These are phyloP conservation scores for Russula brevipes DNA, from an alignment of 768 basidiomycete species.

Conservation along the genomic window DNA sequence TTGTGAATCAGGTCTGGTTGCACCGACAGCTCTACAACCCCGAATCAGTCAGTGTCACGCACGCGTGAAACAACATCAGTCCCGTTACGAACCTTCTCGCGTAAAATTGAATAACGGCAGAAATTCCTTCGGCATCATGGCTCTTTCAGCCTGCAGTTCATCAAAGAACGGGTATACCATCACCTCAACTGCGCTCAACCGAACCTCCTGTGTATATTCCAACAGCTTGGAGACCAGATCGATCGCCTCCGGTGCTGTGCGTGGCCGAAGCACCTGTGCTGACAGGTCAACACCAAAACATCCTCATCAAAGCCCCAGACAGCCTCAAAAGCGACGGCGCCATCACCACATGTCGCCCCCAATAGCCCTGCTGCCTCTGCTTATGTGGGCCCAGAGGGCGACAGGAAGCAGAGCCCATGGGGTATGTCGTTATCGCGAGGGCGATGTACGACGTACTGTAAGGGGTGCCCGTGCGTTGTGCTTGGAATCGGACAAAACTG, in stretches of 20 bases:
- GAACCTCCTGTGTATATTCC: constrained; percentile 95
- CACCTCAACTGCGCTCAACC: constrained; percentile 83
- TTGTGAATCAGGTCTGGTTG: constrained; percentile 90
- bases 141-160: constrained; percentile 84
- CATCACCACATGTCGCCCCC: too few species aligned
- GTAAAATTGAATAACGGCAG: constrained; percentile 94
- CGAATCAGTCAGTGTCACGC: background rate
- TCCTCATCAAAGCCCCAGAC: too few species aligned
- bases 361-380: too few species aligned
- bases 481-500: too few species aligned
- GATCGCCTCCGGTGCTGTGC: constrained; percentile 94
- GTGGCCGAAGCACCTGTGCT: constrained; percentile 89
- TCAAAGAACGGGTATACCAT: constrained; percentile 98
- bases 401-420: too few species aligned
- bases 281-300: constrained; percentile 1
- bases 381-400: too few species aligned
- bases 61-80: too few species aligned
- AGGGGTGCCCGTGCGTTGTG: too few species aligned
- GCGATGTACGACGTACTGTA: too few species aligned
- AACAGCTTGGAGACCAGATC: constrained; percentile 90
- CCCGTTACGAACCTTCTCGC: constrained; percentile 72
- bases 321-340: too few species aligned
- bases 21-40: constrained; percentile 78
- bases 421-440: too few species aligned
- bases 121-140: constrained; percentile 95